These are phyloP conservation scores for Ophiostoma montium DNA, from an alignment of 2,329 filamentous ascomycete species.

Conservation along the genomic window DNA sequence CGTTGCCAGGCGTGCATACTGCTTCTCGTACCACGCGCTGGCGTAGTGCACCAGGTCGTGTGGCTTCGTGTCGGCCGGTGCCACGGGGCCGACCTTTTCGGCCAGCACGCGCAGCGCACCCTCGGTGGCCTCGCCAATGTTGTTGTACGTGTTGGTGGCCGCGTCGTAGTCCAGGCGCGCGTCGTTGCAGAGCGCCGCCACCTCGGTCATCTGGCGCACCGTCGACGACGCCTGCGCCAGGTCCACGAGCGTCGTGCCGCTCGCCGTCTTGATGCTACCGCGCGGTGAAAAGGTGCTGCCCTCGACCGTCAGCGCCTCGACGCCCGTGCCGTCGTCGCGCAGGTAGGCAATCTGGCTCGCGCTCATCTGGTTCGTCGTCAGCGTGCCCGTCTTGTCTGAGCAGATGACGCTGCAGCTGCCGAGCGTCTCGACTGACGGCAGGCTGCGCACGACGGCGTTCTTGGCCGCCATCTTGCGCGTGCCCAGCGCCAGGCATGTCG, in stretches of 20 bases:
- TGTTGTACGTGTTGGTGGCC: constrained; percentile 60
- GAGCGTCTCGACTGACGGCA: constrained; percentile 93
- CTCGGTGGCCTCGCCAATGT: constrained; percentile 88
- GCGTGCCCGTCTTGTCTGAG: constrained; percentile 95
- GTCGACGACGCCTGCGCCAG: constrained; percentile 60
- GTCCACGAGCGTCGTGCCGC: constrained; percentile 55
- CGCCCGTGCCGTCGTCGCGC: constrained; percentile 52
- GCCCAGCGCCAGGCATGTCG: constrained; percentile 90
- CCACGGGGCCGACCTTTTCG: constrained; percentile 84
- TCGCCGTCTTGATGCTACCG: constrained; percentile 50
- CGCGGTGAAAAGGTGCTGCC: constrained; percentile 85
- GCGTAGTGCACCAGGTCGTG: constrained; percentile 62
- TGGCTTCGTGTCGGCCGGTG: constrained; percentile 37
- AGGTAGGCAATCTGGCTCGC: constrained; percentile 86
- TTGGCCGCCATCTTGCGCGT: constrained; percentile 98
- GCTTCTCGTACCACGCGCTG: constrained; percentile 71
- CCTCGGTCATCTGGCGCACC: constrained; percentile 61
- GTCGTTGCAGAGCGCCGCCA: constrained; percentile 76
- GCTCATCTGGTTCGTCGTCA: constrained; percentile 99
- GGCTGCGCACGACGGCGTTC: constrained; percentile 89
- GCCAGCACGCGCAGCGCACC: constrained; percentile 80
- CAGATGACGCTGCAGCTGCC: constrained; percentile 99
- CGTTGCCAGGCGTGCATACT: constrained; percentile 62
- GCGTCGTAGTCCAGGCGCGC: constrained; percentile 69
- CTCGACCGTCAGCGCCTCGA: constrained; percentile 80